A percentile compares a stretch with the other conserved stretches of the same genome.
These are phyloP conservation scores for Quercus phellos DNA, from an alignment of 331 rosid species.

Conservation along the genomic window DNA sequence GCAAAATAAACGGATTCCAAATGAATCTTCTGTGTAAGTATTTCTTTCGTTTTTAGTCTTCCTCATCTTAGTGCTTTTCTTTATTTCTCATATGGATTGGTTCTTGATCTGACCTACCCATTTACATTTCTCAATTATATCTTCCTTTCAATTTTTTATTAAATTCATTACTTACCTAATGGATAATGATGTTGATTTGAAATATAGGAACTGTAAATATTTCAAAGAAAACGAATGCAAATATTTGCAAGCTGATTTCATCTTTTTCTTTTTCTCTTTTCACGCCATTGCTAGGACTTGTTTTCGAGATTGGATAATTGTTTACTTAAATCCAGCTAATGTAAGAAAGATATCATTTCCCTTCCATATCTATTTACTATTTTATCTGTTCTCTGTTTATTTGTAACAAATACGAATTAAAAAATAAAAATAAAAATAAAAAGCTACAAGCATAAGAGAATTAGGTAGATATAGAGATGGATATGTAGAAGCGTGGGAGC, in stretches of 20 bases:
- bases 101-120: neutral
- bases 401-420: constrained; percentile 7
- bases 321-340: neutral
- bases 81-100: neutral
- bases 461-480: constrained; percentile 11
- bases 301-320: neutral
- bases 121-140: neutral
- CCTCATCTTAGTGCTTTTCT: neutral
- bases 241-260: neutral
- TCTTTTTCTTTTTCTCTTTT: neutral
- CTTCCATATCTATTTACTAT: neutral
- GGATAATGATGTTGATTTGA: too few relatives aligned
- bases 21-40: neutral
- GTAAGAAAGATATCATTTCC: neutral
- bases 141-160: neutral
- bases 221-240: neutral
- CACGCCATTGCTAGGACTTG: neutral
- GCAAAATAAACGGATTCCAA: too few relatives aligned
- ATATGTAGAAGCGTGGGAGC: constrained; percentile 67
- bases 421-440: neutral
- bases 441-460: neutral
- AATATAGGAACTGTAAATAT: neutral
- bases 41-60: neutral
- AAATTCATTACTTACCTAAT: neutral
- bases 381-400: constrained; percentile 10